These are phyloP conservation scores for Cucurbita pepo DNA, from an alignment of 306 rosid species.

Conservation along the genomic window DNA sequence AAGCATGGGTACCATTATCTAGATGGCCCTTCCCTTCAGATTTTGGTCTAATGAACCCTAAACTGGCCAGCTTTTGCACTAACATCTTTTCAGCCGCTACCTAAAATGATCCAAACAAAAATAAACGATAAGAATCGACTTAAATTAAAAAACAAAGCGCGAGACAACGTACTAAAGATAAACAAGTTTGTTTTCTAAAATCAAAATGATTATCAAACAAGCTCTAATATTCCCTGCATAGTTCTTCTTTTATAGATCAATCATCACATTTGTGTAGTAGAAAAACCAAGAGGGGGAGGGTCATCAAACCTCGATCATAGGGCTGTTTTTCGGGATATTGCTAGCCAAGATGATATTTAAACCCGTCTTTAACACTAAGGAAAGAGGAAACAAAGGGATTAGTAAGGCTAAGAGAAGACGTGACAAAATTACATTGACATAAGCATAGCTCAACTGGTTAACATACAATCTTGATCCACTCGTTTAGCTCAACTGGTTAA, in stretches of 20 bases:
- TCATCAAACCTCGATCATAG: slow-evolving; percentile 56
- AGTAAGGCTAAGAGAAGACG: neutral
- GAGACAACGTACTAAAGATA: neutral
- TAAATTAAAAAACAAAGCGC: neutral
- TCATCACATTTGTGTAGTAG: neutral
- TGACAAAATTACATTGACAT: neutral
- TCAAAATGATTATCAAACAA: neutral
- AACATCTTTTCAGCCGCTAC: slow-evolving; percentile 70
- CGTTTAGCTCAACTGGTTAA: no score
- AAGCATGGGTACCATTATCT: neutral
- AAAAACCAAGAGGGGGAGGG: neutral
- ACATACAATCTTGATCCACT: no score
- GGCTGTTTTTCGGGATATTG: slow-evolving; percentile 59
- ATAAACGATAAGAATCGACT: neutral
- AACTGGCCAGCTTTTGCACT: slow-evolving; percentile 48
- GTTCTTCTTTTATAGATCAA: neutral
- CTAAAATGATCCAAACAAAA: slow-evolving; percentile 26
- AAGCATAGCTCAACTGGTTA: no score
- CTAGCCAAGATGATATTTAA: slow-evolving; percentile 68
- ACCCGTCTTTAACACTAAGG: slow-evolving; percentile 61
- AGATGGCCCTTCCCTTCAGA: slow-evolving; percentile 28
- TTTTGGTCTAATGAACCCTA: slow-evolving; percentile 48
- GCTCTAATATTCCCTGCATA: neutral
- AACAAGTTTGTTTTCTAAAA: neutral
- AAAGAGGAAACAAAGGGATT: slow-evolving; percentile 5